phyloP scores from a whole-genome alignment of 805 yeast genomes.

The Zygoascus ofunaensis region DNA sequence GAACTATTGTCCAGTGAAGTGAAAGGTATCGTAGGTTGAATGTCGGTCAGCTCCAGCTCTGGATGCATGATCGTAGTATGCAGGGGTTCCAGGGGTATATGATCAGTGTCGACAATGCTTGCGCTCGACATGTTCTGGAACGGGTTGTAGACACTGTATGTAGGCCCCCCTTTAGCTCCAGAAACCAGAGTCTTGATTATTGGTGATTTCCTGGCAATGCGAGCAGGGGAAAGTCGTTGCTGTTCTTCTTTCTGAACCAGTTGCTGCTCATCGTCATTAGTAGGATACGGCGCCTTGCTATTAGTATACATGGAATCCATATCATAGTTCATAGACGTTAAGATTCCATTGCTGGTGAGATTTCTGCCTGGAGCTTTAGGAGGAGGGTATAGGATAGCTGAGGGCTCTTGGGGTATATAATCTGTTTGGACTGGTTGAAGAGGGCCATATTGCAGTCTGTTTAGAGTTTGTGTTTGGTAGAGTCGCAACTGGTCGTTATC shows the following conservation, averaged over 20 bases:
- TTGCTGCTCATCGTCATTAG: neutral
- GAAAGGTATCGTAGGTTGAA: neutral
- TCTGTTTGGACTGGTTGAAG: too few relatives aligned
- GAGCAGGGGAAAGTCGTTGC: neutral
- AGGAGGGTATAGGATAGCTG: neutral
- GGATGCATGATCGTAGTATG: neutral
- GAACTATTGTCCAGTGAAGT: neutral
- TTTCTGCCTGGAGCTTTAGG: neutral
- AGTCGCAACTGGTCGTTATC: neutral
- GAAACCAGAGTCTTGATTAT: neutral
- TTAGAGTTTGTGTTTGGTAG: neutral
- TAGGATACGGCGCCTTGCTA: neutral
- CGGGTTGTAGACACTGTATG: neutral
- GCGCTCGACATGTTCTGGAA: neutral
- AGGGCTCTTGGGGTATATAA: neutral
- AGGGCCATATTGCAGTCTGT: neutral
- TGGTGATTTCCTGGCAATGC: neutral
- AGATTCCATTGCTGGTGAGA: neutral
- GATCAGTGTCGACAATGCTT: too few relatives aligned
- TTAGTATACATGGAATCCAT: neutral
- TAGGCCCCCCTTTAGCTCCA: neutral
- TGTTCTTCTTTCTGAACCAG: neutral
- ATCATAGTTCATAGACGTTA: neutral
- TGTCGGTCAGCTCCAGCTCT: neutral
- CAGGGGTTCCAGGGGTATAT: too few relatives aligned